Base-by-base conservation (phyloP, 2,329 filamentous ascomycete species). In the Trichoderma polysporum region DNA sequence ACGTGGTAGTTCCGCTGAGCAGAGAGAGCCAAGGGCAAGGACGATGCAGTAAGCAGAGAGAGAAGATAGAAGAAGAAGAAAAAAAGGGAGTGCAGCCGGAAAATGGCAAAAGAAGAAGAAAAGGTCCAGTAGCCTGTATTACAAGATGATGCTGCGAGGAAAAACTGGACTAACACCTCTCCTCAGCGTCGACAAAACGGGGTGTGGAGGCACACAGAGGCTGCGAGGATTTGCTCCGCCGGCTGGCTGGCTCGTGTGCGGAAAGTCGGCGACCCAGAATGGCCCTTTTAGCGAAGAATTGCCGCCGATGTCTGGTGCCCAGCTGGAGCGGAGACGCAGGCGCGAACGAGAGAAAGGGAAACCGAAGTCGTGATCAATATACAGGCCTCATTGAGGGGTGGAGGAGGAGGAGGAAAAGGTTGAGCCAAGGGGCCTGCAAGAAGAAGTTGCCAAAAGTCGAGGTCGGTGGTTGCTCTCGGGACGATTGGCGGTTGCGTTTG, bases 301-400 rank as follows among this genome's bases (percentile, higher is more conserved):
- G 53, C 61, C 66, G 66, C 54, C 53, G 27, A 19, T 2, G 53
- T 52, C 47, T 33, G 37, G 47, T 53, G 52, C 29, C 39, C 53
- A 37, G 33, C 37, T 25, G 66, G 69, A 56, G 56, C 67, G 69
- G 70, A 68, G 62, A 58, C 52, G 70, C 41, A 47, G 61, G 63
- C 65, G 60, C 67, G 66, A 70, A 68, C 56, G 8, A 41, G 65
- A 64, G 47, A 53, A 64, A 41, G 17, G 50, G 53, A 33, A 45
- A 47, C 60, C 72, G 71, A 75, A 76, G 70, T 70, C 73, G 60
- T 39, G 70, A 74, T 78, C 74, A 77, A 77, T 76, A 76, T 76
- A 78, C 75, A 78, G 72, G 76, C 75, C 75, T 74, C 76, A 77
- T 76, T 70, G 71, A 70, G 67, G 71, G 72, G 67, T 70, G 71